These are phyloP conservation scores for Lasiodiplodia hormozganensis DNA, from an alignment of 2,329 filamentous ascomycete genomes.

Conservation along the genomic window DNA sequence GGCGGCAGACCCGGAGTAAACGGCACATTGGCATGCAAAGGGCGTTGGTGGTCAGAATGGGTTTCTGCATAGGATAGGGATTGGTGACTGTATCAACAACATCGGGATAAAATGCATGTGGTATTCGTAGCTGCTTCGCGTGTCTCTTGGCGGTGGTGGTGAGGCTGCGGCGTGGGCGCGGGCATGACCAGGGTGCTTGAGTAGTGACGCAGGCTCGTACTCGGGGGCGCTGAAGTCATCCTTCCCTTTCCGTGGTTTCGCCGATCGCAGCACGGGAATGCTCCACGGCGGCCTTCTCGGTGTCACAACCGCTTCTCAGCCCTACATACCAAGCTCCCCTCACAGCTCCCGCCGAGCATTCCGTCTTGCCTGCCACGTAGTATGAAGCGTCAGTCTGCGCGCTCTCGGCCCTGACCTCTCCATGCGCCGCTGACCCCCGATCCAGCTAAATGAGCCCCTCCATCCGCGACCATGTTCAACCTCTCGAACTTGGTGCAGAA, in stretches of 20 bases:
- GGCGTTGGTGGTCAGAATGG: conserved; percentile 2
- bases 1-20: conserved; percentile 26
- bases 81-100: conserved; percentile 2
- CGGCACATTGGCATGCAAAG: conserved; percentile 3
- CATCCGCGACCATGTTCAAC: conserved; percentile 49
- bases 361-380: conserved; percentile 24
- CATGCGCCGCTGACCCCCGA: conserved; percentile 21
- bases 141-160: no score
- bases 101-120: neutral
- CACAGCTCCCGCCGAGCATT: conserved; percentile 24
- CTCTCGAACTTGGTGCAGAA: conserved; percentile 88
- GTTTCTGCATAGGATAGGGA: neutral
- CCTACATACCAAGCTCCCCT: conserved; percentile 26
- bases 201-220: neutral
- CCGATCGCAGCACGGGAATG: conserved; percentile 18
- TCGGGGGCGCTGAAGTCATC: neutral
- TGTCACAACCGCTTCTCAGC: conserved; percentile 16
- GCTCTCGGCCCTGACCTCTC: conserved; percentile 1
- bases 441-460: conserved; percentile 30
- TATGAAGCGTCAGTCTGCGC: conserved; percentile 29
- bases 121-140: neutral
- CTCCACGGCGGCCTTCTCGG: conserved; percentile 18
- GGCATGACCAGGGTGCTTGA: neutral
- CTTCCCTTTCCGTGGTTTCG: conserved; percentile 7
- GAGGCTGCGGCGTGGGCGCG: no score